Conservation (phyloP, 2,329 filamentous ascomycete species). For the Pseudonectria foliicola region DNA sequence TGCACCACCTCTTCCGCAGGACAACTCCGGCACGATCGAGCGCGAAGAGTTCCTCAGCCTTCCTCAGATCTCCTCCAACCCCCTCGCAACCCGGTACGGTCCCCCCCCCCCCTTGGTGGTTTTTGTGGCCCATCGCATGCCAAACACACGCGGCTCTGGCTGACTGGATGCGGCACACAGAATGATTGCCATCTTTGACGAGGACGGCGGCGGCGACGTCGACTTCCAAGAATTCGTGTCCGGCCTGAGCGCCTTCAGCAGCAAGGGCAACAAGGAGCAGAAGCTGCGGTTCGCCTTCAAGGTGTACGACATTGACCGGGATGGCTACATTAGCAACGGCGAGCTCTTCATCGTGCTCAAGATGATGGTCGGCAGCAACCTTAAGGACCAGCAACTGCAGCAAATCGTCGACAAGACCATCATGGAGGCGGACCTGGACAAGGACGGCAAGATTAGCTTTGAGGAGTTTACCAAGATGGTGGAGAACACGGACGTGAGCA, state of each 20-base stretch:
- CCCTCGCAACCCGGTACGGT: constrained; percentile 79
- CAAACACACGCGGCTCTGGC: too few relatives aligned
- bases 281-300: constrained; percentile 98
- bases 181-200: constrained; percentile 99
- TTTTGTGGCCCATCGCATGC: too few relatives aligned
- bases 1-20: constrained; percentile 42
- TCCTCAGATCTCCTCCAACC: constrained; percentile 96
- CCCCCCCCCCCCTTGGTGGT: constrained; percentile 1
- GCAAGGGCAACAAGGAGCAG: constrained; percentile 98
- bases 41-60: constrained; percentile 96
- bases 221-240: constrained; percentile 99
- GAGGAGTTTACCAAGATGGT: constrained; percentile 99
- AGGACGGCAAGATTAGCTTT: constrained; percentile 97
- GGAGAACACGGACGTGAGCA: constrained; percentile 78
- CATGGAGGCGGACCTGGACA: constrained; percentile 96
- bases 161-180: constrained; percentile 33
- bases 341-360: constrained; percentile 99
- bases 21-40: constrained; percentile 97
- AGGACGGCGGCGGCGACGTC: constrained; percentile 94
- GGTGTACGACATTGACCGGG: constrained; percentile 98
- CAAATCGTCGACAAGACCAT: constrained; percentile 99
- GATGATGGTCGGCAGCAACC: constrained; percentile 99
- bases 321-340: constrained; percentile 97
- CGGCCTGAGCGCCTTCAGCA: constrained; percentile 89
- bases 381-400: constrained; percentile 98